These are phyloP conservation scores for Kodamaea jinghongensis DNA, from an alignment of 805 yeast genomes.

Conservation along the genomic window DNA sequence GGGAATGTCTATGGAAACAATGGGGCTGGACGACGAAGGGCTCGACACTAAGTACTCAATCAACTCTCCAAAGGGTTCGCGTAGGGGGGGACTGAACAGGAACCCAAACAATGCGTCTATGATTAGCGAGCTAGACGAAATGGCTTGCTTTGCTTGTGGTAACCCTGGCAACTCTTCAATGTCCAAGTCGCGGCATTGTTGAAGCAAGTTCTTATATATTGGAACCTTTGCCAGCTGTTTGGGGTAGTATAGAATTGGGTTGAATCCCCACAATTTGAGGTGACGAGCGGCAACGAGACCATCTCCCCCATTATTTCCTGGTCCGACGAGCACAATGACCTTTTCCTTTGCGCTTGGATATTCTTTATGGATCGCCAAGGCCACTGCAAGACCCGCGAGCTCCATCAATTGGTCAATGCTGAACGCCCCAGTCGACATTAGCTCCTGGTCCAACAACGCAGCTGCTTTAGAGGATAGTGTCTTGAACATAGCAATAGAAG, in stretches of 20 bases:
- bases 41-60: conserved; percentile 24
- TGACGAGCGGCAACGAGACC: conserved; percentile 96
- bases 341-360: conserved; percentile 50
- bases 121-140: conserved; percentile 19
- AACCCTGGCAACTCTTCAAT: conserved; percentile 52
- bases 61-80: conserved; percentile 66
- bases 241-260: conserved; percentile 79
- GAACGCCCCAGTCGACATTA: conserved; percentile 82
- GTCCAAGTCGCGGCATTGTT: conserved; percentile 66
- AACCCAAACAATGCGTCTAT: conserved; percentile 92
- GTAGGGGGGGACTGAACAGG: conserved; percentile 84
- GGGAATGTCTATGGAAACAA: conserved; percentile 86
- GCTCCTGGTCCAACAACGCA: conserved; percentile 73
- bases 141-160: conserved; percentile 23
- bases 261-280: conserved; percentile 63
- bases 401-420: conserved; percentile 92
- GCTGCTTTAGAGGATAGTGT: conserved; percentile 51
- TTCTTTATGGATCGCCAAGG: conserved; percentile 71
- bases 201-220: conserved; percentile 57
- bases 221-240: conserved; percentile 52
- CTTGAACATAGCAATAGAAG: conserved; percentile 6
- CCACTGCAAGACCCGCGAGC: conserved; percentile 92
- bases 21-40: conserved; percentile 47
- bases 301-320: conserved; percentile 97
- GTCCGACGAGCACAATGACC: conserved; percentile 80